Base-by-base conservation (phyloP, 805 yeast species). In the Tetrapisispora phaffii region DNA sequence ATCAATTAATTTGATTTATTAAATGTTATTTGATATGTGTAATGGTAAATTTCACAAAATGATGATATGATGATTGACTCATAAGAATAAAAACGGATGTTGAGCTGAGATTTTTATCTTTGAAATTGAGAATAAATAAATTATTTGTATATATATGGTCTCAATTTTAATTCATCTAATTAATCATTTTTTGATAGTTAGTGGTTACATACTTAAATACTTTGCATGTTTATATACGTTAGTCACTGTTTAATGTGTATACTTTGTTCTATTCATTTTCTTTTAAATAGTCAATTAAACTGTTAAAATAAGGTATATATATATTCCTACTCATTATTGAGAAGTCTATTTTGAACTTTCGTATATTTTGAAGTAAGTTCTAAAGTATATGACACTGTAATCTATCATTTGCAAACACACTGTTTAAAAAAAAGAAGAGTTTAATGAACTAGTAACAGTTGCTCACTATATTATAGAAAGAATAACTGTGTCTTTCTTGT, bases 201-300 rank as follows among this genome's bases (percentile, higher is more conserved):
- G 33, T 38, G 24, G 22, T 26, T 38, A 38, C 41, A 29, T 34
- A 29, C 40, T 34, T 34, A 36, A 37, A 43, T 42, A 44, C 44
- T 42, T 48, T 49, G 55, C 55, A 51, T 51, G 45, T 45, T 47
- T 51, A 45, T 51, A 50, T 49, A 51, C 45, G 44, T 51, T 47
- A 44, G 42, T 42, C 35, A 43, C 20, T n/a, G 38, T 23, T 35
- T 36, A 34, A 31, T 43, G 41, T 42, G 34, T 43, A 37, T 37
- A 43, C 41, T 43, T 43, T 43, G 45, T 43, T 36, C 39, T 39
- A 43, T 43, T 39, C 6, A 32, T 32, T 16, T n/a, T 9, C 6
- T 12, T 32, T n/a, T 32, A 15, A 12, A n/a, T 16, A 32, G 3
- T 12, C 16, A 32, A 16, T 4, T 32, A 8, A n/a, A 20, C n/a